Evolutionary conservation across 192 early-diverging fungal genomes (phyloP).

Genomic region (Coemansia sp.): DNA sequence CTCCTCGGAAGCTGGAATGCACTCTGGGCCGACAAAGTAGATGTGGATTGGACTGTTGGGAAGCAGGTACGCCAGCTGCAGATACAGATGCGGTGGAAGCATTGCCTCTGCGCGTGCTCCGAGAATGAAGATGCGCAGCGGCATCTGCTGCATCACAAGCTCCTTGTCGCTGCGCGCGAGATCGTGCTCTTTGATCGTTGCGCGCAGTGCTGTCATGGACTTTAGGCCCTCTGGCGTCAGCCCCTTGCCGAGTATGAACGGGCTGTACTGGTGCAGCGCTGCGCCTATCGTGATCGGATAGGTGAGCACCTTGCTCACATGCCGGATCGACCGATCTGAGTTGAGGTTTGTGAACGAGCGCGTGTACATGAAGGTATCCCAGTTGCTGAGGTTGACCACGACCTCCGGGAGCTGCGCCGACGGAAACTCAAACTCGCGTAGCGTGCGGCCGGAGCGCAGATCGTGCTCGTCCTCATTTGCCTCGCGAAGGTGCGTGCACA

Average conservation of each 20-base stretch:
- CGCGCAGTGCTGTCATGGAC: constrained; percentile 64
- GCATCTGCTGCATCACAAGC: constrained; percentile 57
- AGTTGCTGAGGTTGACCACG: constrained; percentile 73
- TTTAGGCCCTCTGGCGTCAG: constrained; percentile 74
- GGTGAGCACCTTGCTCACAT: constrained; percentile 77
- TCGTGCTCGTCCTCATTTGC: constrained; percentile 81
- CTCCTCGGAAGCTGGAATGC: constrained; percentile 59
- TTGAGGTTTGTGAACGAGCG: constrained; percentile 74
- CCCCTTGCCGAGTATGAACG: constrained; percentile 63
- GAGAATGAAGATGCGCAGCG: constrained; percentile 67
- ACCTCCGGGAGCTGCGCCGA: constrained; percentile 70
- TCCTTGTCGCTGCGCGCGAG: constrained; percentile 56
- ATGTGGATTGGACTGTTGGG: constrained; percentile 73
- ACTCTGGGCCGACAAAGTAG: constrained; percentile 80
- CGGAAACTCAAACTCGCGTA: constrained; percentile 82
- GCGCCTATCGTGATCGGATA: constrained; percentile 79
- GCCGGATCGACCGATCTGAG: constrained; percentile 70
- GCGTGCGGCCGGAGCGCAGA: constrained; percentile 68
- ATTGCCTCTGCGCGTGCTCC: constrained; percentile 75
- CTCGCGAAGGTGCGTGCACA: constrained; percentile 65
- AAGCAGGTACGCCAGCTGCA: constrained; percentile 72
- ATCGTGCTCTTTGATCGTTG: constrained; percentile 56
- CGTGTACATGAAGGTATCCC: constrained; percentile 80
- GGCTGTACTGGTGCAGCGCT: constrained; percentile 70
- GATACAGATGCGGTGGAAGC: constrained; percentile 73